phyloP scores from a whole-genome alignment of 805 yeast genomes.

The Candida maltosa region DNA sequence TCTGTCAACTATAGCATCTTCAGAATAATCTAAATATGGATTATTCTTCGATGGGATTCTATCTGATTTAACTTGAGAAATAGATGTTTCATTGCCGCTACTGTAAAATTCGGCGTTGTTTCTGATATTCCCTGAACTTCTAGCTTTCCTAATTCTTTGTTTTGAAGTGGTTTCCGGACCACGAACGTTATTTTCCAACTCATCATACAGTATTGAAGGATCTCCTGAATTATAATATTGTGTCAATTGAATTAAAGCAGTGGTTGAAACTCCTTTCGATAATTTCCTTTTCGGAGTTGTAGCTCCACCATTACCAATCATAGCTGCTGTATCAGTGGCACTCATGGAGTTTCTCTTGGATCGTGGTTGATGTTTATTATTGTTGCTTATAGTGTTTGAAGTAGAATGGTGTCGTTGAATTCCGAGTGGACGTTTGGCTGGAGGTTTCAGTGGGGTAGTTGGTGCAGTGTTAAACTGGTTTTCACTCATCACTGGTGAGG shows the following conservation, averaged over 20 bases:
- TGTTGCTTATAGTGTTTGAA: constrained; percentile 2
- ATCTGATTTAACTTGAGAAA: constrained; percentile 15
- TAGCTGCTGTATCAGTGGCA: constrained; percentile 6
- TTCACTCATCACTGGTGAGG: constrained; percentile 18
- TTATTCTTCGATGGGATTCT: constrained; percentile 21
- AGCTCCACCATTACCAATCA: constrained; percentile 2
- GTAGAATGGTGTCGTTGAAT: constrained; percentile 25
- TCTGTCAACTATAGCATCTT: not conserved
- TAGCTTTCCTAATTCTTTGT: constrained; percentile 25
- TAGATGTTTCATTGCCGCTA: constrained; percentile 10
- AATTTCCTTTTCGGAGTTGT: constrained; percentile 14
- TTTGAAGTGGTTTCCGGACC: constrained; percentile 1
- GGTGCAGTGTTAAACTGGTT: constrained; percentile 5
- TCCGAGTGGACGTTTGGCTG: constrained; percentile 13
- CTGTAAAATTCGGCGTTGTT: constrained; percentile 9
- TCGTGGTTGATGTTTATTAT: not conserved
- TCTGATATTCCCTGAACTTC: constrained; percentile 32
- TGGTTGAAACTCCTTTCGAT: constrained; percentile 17
- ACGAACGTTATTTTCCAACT: too few relatives aligned
- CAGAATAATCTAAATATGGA: constrained; percentile 21
- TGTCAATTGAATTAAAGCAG: constrained; percentile 6
- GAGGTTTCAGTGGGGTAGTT: constrained; percentile 9
- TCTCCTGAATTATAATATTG: constrained; percentile 8
- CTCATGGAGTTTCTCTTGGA: constrained; percentile 14
- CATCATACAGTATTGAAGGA: constrained; percentile 12